Evolutionary conservation across 768 basidiomycete species (phyloP), one percentile per base, ranked within the genome.

Genomic region (Leucosporidium scottii): DNA sequence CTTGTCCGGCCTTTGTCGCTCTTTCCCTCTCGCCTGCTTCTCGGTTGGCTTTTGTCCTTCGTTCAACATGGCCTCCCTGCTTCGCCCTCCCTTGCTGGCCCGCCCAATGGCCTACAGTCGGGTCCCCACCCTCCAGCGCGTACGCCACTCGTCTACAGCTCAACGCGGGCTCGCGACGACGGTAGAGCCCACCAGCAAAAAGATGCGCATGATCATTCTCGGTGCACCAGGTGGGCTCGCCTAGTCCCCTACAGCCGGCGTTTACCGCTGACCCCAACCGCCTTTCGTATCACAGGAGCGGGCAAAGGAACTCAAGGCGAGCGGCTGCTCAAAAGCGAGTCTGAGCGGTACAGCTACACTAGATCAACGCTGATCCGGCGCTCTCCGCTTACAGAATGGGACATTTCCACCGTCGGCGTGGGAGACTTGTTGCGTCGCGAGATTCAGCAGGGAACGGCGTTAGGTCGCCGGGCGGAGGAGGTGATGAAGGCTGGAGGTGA

Each of bases 381-480:
- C 2, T 31, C 23, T 9, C 28, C 10, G n/a, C n/a, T 20, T 6
- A 23, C 61, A 62, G 61, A 90, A 77, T 92, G 90, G 76, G 86
- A 90, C 75, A 84, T 93, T 61, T 73, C 87, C 53, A 83, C 86
- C 12, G 78, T 93, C 59, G 91, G 89, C 12, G 88, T 89, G 3
- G 92, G 91, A 13, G 92, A 96, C 77, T 80, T 93, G 49, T 79
- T 96, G 73, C 82, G 92, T 70, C 87, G 88, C 70, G 89, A 96
- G 72, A 91, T 96, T 67, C 81, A 83, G 20, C 85, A 89, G 63
- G 85, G 86, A 70, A 90, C 89, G 1, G 82, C 85, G 34, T 78
- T 93, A 10, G 92, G 92, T 0, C 79, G 80, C 64, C 80, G 85
- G 74, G 92, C 89, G 1, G 88, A 91, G 76, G 82, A 82, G 50